Percentiles rank a stretch among this genome's conserved stretches.
These are phyloP conservation scores for Beauveria varroae DNA, from an alignment of 2,329 filamentous ascomycete species.

Conservation along the genomic window DNA sequence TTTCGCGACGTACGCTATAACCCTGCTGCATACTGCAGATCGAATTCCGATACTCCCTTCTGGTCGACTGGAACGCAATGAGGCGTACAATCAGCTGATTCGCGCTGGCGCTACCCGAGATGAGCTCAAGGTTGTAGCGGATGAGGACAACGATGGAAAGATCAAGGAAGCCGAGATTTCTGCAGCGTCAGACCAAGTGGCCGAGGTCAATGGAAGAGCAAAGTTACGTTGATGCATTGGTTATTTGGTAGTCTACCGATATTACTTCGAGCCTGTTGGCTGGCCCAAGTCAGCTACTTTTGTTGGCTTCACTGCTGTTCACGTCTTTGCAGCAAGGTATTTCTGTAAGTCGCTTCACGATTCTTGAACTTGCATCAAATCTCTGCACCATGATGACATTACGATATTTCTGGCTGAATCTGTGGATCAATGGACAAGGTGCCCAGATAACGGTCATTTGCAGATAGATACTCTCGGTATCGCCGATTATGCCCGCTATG, in stretches of 20 bases:
- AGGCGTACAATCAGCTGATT: background rate
- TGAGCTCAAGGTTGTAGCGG: background rate
- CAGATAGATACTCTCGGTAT: constrained; percentile 13
- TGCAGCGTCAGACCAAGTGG: background rate
- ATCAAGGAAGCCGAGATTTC: background rate
- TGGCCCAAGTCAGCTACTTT: constrained; percentile 2
- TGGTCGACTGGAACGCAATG: background rate
- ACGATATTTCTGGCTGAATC: constrained; percentile 19
- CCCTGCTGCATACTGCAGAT: background rate
- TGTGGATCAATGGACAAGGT: constrained; percentile 18
- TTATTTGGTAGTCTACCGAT: constrained; percentile 15
- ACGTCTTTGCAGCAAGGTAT: constrained; percentile 17
- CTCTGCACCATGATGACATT: background rate
- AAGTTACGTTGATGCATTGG: constrained; percentile 11
- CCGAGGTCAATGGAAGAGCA: background rate
- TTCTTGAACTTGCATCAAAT: background rate
- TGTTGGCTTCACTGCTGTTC: constrained; percentile 8
- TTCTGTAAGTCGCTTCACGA: constrained; percentile 11
- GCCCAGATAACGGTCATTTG: constrained; percentile 15
- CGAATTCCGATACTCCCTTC: background rate
- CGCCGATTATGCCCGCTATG: constrained; percentile 12
- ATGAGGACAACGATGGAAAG: background rate
- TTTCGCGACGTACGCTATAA: constrained; percentile 6
- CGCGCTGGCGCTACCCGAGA: background rate
- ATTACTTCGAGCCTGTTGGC: constrained; percentile 16